Base-by-base conservation (phyloP, 2,329 filamentous ascomycete species). In the Talaromyces islandicus region DNA sequence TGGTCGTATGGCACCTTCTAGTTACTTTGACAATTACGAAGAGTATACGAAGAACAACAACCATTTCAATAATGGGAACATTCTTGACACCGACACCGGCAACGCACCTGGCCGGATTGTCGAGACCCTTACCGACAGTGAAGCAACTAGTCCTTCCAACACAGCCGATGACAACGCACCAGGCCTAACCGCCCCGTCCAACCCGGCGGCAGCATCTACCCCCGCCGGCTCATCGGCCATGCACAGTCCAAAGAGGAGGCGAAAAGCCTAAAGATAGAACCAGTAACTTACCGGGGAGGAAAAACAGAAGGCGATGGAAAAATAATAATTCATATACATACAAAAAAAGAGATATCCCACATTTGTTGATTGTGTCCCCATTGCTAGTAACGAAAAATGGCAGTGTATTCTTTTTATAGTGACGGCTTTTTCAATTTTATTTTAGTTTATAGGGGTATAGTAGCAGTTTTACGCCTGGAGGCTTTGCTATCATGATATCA, bases 121-220 rank as follows among this genome's bases (percentile, higher is more conserved):
- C 27, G 77, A 79, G 63, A 74, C 76, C 14, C 67, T 79, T 62
- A 76, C 77, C 10, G 77, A 77, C 63, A 79, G 77, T 59, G 77
- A 78, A 63, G 64, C 71, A 11, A 75, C 76, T 1, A 79, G 76
- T 59, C 77, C 77, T 10, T 68, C 71, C 19, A 71, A 69, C 27
- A 70, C 70, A 4, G 64, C 69, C 12, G 75, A 74, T 48, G 73
- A 75, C 21, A 68, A 62, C 32, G 19, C 62, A 9, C 64, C 65
- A 56, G 29, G n/a, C 7, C 19, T 58, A 17, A 59, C 41, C 24
- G 11, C 35, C 21, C 30, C 53, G 2, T 25, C 53, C 11, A 55
- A 24, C 9, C 21, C 53, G 53, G 53, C 17, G 35, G 53, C 53
- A 24, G 58, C 27, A 21, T 24, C 43, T 46, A 46, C 43, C 19